phyloP scores from a whole-genome alignment of 2,329 filamentous ascomycete species.

The Nemania sp. region DNA sequence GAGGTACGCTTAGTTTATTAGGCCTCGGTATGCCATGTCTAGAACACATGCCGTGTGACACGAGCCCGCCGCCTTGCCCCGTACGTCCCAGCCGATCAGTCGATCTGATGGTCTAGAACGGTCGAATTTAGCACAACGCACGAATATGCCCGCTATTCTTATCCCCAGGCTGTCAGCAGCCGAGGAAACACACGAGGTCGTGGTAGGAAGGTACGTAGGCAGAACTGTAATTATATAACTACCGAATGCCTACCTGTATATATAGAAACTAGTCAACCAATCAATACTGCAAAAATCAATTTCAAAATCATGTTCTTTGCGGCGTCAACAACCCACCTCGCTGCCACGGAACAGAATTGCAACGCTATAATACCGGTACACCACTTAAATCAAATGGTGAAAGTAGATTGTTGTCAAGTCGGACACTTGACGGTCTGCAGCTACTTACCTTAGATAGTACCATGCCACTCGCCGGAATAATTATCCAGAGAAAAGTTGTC shows the following conservation, averaged over 20 bases:
- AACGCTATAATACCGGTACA: no score
- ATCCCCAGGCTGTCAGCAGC: neutral
- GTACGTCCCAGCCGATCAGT: conserved; percentile 21
- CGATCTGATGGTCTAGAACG: conserved; percentile 22
- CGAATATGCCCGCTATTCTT: conserved; percentile 2
- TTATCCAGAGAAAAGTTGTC: no score
- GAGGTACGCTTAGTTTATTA: neutral
- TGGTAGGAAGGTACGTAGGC: no score
- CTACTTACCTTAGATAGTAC: no score
- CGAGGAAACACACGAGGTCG: no score
- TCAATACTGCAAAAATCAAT: neutral
- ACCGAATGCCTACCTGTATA: no score
- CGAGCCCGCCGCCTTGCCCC: conserved; percentile 13
- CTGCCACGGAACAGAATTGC: no score
- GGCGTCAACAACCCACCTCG: neutral
- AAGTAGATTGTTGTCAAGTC: no score
- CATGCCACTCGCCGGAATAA: no score
- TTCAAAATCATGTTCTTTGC: neutral
- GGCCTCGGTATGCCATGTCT: conserved; percentile 10
- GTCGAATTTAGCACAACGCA: conserved; percentile 23
- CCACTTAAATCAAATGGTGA: no score
- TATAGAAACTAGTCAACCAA: conserved; percentile 14
- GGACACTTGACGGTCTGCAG: no score
- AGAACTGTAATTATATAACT: no score
- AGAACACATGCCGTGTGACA: conserved; percentile 26